Base-by-base conservation (phyloP, 805 yeast genomes). In the Myxozyma kluyveri region DNA sequence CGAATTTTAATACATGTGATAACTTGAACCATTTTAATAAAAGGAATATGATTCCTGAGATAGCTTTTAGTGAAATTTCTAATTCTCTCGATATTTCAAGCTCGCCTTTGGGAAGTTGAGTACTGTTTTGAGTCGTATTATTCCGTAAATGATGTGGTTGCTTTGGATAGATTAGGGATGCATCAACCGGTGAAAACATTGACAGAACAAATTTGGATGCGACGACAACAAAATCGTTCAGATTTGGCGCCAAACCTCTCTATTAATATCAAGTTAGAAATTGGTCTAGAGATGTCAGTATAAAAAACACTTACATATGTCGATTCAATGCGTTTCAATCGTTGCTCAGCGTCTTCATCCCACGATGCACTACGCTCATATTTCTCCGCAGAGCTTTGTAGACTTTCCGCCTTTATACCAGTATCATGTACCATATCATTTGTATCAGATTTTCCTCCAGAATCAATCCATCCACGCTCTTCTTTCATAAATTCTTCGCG, bases 1-100 rank as follows among this genome's bases (percentile, higher is more conserved):
- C 95, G 65, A 77, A 83, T 66, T 91, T 90, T 57, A 90, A 66
- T 1, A 88, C 71, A 65, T 93, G 96, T 41, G 81, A 84, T 7
- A 76, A 66, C 64, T 86, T 86, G 65, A 87, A 84, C 96, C 97
- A 90, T 61, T 77, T 78, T 31, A 84, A 65, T 19, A 93, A 64
- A 19, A 79, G 61, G 9, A 70, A 60, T 1, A 88, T 49, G 1
- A 81, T 75, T 1, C 79, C 78, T 0, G 84, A 72, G 1, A 83
- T 70, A 3, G 83, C 78, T 59, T 82, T 84, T 46, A 84, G 62
- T 1, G 83, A 71, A 2, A 80, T 69, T 60, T 86, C 91, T 57
- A 83, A 84, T n/a, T 79, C 71, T 56, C 84, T 75, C 3, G 47
- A 47, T 24, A 22, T 37, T 40, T 55, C 61, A 17, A 55, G 43